Conservation (phyloP, 2,329 filamentous ascomycete species). For the Trichoderma koningii region DNA sequence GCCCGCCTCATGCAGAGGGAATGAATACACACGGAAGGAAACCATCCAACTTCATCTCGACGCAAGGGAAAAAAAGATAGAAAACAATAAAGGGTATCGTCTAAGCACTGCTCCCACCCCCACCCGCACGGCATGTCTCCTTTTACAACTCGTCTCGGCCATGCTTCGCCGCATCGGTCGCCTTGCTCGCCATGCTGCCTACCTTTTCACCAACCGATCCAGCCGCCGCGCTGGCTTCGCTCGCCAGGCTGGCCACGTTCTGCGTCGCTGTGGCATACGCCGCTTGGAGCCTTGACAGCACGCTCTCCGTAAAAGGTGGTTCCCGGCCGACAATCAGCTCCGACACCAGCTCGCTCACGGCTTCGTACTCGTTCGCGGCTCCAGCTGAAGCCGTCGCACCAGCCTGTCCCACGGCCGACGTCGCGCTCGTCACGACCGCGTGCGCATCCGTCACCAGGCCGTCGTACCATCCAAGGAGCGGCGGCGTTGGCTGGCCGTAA, state of each 20-base stretch:
- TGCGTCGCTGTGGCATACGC: constrained; percentile 70
- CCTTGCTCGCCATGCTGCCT: constrained; percentile 44
- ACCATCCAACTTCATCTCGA: constrained; percentile 10
- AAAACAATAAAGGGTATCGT: constrained; percentile 23
- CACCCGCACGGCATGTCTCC: neutral
- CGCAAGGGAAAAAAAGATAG: neutral
- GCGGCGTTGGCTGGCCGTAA: constrained; percentile 67
- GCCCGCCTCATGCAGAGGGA: neutral
- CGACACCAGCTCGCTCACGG: constrained; percentile 70
- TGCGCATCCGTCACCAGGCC: constrained; percentile 51
- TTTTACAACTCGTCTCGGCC: constrained; percentile 47
- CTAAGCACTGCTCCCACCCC: constrained; percentile 15
- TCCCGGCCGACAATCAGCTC: constrained; percentile 78
- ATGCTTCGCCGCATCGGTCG: constrained; percentile 47
- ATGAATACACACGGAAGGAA: constrained; percentile 5
- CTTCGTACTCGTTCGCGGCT: constrained; percentile 65
- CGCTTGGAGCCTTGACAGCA: constrained; percentile 69
- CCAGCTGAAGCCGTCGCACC: constrained; percentile 63
- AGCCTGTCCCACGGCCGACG: constrained; percentile 52
- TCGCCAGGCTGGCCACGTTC: constrained; percentile 50
- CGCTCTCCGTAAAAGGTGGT: constrained; percentile 78
- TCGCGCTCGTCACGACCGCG: constrained; percentile 59
- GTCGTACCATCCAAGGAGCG: constrained; percentile 58
- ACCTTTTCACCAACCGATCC: constrained; percentile 42
- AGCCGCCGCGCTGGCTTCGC: constrained; percentile 40